Evolutionary conservation across 2,329 filamentous ascomycete species (phyloP).

Genomic region (Colletotrichum viniferum): DNA sequence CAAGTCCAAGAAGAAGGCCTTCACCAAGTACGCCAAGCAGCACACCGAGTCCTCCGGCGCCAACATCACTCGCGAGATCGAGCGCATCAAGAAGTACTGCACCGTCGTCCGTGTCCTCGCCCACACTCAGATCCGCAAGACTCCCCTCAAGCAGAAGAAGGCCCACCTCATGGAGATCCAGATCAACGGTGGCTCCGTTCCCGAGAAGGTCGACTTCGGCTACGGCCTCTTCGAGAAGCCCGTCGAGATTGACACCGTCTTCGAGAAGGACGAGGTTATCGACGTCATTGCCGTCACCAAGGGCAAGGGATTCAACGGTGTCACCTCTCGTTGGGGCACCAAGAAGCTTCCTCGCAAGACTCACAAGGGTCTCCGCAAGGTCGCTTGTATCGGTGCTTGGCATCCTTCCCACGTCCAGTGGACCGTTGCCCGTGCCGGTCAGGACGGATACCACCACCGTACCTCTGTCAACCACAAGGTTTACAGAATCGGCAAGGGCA

Average conservation of each 20-base stretch:
- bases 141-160: slow-evolving; percentile 99
- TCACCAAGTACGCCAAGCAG: slow-evolving; percentile 99
- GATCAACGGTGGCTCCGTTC: slow-evolving; percentile 94
- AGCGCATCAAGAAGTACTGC: slow-evolving; percentile 99
- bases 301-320: slow-evolving; percentile 98
- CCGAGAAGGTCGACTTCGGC: slow-evolving; percentile 97
- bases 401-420: slow-evolving; percentile 99
- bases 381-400: slow-evolving; percentile 99
- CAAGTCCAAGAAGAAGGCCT: slow-evolving; percentile 99
- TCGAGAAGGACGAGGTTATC: slow-evolving; percentile 99
- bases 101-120: slow-evolving; percentile 98
- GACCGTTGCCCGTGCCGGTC: slow-evolving; percentile 99
- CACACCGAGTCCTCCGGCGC: slow-evolving; percentile 92
- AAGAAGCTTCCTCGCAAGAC: slow-evolving; percentile 99
- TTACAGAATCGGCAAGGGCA: slow-evolving; percentile 96
- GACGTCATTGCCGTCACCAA: slow-evolving; percentile 99
- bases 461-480: slow-evolving; percentile 99
- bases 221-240: slow-evolving; percentile 99
- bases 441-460: slow-evolving; percentile 99
- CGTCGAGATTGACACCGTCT: slow-evolving; percentile 89
- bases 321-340: slow-evolving; percentile 98
- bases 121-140: slow-evolving; percentile 99
- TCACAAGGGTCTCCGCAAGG: slow-evolving; percentile 99
- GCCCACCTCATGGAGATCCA: slow-evolving; percentile 99
- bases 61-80: slow-evolving; percentile 94